Base-by-base conservation (phyloP, 352 stramenopile species). In the Globisporangium barbulae region DNA sequence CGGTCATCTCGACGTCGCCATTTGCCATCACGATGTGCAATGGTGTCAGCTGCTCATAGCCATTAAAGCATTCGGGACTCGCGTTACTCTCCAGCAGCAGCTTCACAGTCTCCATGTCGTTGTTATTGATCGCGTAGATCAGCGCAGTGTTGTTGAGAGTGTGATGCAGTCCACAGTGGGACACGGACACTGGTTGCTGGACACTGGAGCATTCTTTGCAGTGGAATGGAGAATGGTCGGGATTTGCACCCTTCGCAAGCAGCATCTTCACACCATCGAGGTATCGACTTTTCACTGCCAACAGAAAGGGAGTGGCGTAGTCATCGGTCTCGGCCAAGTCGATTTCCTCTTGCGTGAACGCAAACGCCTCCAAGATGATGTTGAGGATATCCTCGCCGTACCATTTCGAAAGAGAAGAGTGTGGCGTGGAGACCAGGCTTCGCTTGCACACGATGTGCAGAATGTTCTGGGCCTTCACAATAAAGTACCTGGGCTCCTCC, bases 1-100 rank as follows among this genome's bases (percentile, higher is more conserved):
- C 49, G 1, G 82, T 81, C 19, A 84, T 71, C 15, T 64, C 67
- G 0, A 70, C 57, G 47, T 79, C 68, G 53, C 85, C 79, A 4
- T 65, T 64, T 15, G 57, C n/a, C 12, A 90, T 41, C 3, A 76
- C 70, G 28, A 83, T 58, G 45, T 90, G 81, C 9, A 90, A 60
- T 22, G 81, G 77, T 0, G 77, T 79, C 60, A 78, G 68, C n/a
- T 28, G 30, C 17, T 44, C 28, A 15, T 15, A 0, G n/a, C 57
- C 57, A n/a, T 30, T 19, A 9, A 50, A 53, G 44, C 57, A 63
- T 5, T 53, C 21, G 17, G 42, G 21, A 9, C 57, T 63, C 3
- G 57, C 57, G 0, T 54, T n/a, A 44, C 10, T 31, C 25, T 22
- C 30, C 35, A 56, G 48, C 22, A 58, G 44, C 30, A 63, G 44